Evolutionary conservation across 2,329 filamentous ascomycete species (phyloP), one percentile per base, ranked within the genome.

Genomic region (Pseudopithomyces maydicus): DNA sequence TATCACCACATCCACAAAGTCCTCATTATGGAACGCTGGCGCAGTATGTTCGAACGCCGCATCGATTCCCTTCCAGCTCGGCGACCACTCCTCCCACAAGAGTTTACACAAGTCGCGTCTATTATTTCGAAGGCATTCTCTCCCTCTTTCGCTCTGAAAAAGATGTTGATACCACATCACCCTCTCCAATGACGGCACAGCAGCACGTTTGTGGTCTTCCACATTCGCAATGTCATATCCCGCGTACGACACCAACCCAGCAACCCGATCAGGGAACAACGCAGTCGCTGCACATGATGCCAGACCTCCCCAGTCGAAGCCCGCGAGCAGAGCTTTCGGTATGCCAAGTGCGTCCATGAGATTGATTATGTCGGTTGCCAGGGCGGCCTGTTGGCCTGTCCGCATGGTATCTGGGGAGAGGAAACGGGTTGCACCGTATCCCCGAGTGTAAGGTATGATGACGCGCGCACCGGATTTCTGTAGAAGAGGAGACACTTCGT

Each of bases 121-220:
- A 17, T 47, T n/a, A 1, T 47, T 33, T 1, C n/a, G 10, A 35
- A 47, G 44, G 20, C 44, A 47, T 26, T 47, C 44, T 20, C 44
- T 17, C 11, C 44, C 44, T 4, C 44, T 26, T 15, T 47, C 44
- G 44, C 44, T 47, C 26, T 47, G 44, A 29, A 47, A 47, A 6
- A 47, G 10, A 35, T 47, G 44, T n/a, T 47, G 44, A 19, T 47
- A 47, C 44, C 44, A 47, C 44, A 47, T 47, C 14, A 47, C 44
- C 12, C 44, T 23, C 26, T 47, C 44, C 44, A 47, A 17, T 15
- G 44, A 12, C 15, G 44, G 44, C 15, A 10, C 29, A 33, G 33
- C 44, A 47, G 44, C 44, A 19, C 33, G 44, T 19, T 35, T 47
- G 7, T 47, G 44, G 14, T 17, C 44, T n/a, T 47, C 26, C n/a